Percentiles rank a stretch among this genome's conserved stretches.
Evolutionary conservation across 768 basidiomycete species (phyloP).

Genomic region (Porphyrellus cyaneotinctus): DNA sequence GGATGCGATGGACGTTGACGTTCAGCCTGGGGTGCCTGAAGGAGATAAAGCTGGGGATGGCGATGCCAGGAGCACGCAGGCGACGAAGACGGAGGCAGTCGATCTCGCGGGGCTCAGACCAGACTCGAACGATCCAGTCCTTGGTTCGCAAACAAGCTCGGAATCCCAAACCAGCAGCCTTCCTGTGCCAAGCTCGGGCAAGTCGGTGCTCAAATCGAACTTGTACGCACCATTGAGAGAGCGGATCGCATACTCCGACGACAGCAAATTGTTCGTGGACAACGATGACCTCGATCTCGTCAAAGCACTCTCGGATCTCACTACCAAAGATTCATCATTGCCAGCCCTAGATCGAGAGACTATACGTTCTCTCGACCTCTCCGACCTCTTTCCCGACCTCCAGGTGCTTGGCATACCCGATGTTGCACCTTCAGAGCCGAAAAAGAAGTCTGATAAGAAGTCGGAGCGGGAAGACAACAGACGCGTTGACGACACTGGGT

Average conservation of each 20-base stretch:
- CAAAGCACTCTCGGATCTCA: conserved; percentile 43
- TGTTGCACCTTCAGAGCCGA: conserved; percentile 32
- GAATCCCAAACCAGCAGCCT: conserved; percentile 29
- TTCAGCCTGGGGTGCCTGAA: conserved; percentile 23
- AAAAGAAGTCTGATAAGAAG: conserved; percentile 52
- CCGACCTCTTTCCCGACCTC: conserved; percentile 83
- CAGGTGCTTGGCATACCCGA: conserved; percentile 57
- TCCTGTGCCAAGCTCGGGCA: conserved; percentile 25
- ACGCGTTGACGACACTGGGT: conserved; percentile 74
- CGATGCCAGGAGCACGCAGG: conserved; percentile 14
- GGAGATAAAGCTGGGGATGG: conserved; percentile 13
- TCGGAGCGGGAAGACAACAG: conserved; percentile 65
- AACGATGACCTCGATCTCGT: conserved; percentile 49
- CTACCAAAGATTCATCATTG: conserved; percentile 22
- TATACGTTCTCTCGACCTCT: conserved; percentile 44
- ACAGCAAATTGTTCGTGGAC: conserved; percentile 50
- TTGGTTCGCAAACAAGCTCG: conserved; percentile 39
- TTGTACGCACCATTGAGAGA: conserved; percentile 58
- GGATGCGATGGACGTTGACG: conserved; percentile 34
- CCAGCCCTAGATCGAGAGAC: conserved; percentile 17
- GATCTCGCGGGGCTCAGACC: conserved; percentile 44
- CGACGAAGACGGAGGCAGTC: conserved; percentile 26
- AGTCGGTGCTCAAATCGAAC: conserved; percentile 40
- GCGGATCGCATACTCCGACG: conserved; percentile 44
- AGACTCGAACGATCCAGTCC: conserved; percentile 53